These are phyloP conservation scores for Mucor indicus DNA, from an alignment of 371 early-diverging fungal genomes.

Conservation along the genomic window DNA sequence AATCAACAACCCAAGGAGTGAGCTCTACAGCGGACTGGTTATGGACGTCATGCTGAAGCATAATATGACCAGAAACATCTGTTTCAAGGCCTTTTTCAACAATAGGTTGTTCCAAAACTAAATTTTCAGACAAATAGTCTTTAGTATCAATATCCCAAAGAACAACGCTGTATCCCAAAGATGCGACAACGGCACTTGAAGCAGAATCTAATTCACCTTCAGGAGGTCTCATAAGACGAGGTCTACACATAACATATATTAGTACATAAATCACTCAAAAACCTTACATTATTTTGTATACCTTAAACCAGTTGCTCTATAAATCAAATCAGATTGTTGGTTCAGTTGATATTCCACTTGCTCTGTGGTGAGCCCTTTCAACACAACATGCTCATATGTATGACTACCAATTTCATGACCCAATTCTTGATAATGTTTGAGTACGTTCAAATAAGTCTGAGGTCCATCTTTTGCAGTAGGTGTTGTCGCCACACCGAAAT, in stretches of 20 bases:
- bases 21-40: conserved; percentile 28
- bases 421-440: no score
- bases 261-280: no score
- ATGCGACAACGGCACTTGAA: conserved; percentile 30
- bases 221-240: conserved; percentile 44
- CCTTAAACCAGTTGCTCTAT: conserved; percentile 15
- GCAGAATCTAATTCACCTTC: conserved; percentile 36
- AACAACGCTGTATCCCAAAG: conserved; percentile 42
- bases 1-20: conserved; percentile 28
- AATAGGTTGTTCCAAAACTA: conserved; percentile 13
- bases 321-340: conserved; percentile 15
- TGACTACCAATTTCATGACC: no score
- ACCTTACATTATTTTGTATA: no score
- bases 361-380: conserved; percentile 2
- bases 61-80: conserved; percentile 26
- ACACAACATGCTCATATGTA: no score
- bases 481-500: neutral
- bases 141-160: conserved; percentile 55
- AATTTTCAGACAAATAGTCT: conserved; percentile 35
- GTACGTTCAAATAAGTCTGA: no score
- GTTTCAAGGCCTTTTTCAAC: conserved; percentile 14
- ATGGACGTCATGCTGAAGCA: conserved; percentile 35
- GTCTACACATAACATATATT: conserved; percentile 2
- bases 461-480: no score
- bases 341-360: conserved; percentile 16